Evolutionary conservation across 306 rosid species (phyloP).

Genomic region (Carpinus viminea): DNA sequence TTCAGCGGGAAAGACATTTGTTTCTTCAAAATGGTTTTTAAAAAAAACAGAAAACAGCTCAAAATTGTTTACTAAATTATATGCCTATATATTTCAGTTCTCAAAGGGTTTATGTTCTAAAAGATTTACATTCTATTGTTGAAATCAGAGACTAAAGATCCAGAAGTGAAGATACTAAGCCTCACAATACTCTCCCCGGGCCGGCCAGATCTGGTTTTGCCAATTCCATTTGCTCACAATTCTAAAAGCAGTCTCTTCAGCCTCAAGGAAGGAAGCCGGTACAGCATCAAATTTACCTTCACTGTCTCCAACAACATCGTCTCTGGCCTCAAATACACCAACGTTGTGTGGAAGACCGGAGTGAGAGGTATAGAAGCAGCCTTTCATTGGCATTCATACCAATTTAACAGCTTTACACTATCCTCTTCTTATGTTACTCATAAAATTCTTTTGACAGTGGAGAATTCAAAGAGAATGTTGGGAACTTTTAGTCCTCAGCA

Average conservation of each 20-base stretch:
- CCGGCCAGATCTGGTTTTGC: slow-evolving; percentile 55
- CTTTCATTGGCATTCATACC: not conserved
- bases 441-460: slow-evolving; percentile 48
- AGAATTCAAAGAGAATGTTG: slow-evolving; percentile 68
- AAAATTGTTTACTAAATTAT: no score
- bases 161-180: slow-evolving; percentile 75
- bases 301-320: slow-evolving; percentile 71
- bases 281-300: slow-evolving; percentile 58
- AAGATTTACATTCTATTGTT: slow-evolving; percentile 25
- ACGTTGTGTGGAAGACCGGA: slow-evolving; percentile 71
- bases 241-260: slow-evolving; percentile 66
- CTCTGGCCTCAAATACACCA: slow-evolving; percentile 80
- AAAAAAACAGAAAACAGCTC: no score
- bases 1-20: not conserved
- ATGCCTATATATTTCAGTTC: no score
- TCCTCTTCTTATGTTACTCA: not conserved
- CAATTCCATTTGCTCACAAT: slow-evolving; percentile 55
- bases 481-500: slow-evolving; percentile 84
- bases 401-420: slow-evolving; percentile 10
- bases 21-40: no score
- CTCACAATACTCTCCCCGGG: slow-evolving; percentile 68
- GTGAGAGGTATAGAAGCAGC: slow-evolving; percentile 56
- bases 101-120: no score
- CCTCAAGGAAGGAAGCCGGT: slow-evolving; percentile 68
- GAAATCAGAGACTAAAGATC: slow-evolving; percentile 69